Evolutionary conservation across 1,284 basidiomycete species (phyloP).

Genomic region (Tremellales sp.): DNA sequence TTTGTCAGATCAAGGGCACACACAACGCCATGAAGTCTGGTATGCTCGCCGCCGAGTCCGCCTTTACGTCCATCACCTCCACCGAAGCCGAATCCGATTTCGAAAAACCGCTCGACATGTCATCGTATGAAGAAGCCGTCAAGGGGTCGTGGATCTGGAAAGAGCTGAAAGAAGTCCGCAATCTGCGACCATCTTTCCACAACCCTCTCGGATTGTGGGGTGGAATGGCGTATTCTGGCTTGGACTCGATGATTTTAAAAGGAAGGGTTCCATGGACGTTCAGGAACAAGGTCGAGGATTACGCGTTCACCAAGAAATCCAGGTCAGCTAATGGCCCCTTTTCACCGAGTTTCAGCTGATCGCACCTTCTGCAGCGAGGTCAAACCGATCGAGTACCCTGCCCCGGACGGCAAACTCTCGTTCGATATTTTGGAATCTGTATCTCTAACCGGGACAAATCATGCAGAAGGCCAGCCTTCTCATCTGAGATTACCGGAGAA

Average conservation of each 20-base stretch:
- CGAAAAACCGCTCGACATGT: conserved; percentile 61
- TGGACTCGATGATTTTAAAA: conserved; percentile 81
- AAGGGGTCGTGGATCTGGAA: conserved; percentile 80
- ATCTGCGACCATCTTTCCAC: conserved; percentile 88
- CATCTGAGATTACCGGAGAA: conserved; percentile 69
- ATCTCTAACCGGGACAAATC: conserved; percentile 89
- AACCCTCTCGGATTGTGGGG: conserved; percentile 81
- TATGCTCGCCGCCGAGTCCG: conserved; percentile 91
- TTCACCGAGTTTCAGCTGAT: not conserved
- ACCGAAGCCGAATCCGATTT: conserved; percentile 34
- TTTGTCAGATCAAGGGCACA: conserved; percentile 81
- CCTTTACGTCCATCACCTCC: conserved; percentile 61
- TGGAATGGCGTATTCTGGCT: conserved; percentile 82
- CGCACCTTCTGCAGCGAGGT: conserved; percentile 52
- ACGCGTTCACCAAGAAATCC: conserved; percentile 67
- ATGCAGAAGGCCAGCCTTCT: conserved; percentile 90
- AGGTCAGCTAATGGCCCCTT: conserved; percentile 36
- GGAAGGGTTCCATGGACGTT: conserved; percentile 93
- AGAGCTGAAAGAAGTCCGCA: conserved; percentile 88
- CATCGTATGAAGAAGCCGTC: conserved; percentile 68
- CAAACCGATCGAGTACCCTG: conserved; percentile 83
- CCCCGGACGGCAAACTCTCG: conserved; percentile 83
- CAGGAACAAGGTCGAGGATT: conserved; percentile 65
- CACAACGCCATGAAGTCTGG: conserved; percentile 99
- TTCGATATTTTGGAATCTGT: conserved; percentile 93